Percentiles rank a stretch among this genome's conserved stretches.
Conservation (phyloP, 768 basidiomycete species). For the Mycena capillaripes region DNA sequence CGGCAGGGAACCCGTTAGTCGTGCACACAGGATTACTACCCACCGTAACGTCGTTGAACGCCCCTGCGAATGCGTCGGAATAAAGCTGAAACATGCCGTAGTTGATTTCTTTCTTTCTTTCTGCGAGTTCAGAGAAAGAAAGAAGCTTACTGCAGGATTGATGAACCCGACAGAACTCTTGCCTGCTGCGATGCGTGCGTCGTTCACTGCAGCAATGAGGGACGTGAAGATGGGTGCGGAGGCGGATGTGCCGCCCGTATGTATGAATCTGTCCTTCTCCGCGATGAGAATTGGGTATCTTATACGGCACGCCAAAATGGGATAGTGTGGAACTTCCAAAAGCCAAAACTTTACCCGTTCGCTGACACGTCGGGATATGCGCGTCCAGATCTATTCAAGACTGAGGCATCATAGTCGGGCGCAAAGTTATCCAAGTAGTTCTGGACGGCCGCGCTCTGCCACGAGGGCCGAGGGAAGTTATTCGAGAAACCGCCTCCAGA, state of each 20-base stretch:
- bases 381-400: constrained; percentile 33
- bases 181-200: constrained; percentile 51
- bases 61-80: constrained; percentile 11
- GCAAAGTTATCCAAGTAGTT: constrained; percentile 33
- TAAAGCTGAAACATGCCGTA: constrained; percentile 29
- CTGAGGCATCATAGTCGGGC: constrained; percentile 26
- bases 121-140: no score
- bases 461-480: constrained; percentile 42
- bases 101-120: no score
- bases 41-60: constrained; percentile 20
- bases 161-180: constrained; percentile 55
- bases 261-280: constrained; percentile 11
- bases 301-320: no score
- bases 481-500: constrained; percentile 47
- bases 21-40: constrained; percentile 19
- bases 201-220: constrained; percentile 59
- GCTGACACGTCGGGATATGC: constrained; percentile 42
- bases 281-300: constrained; percentile 19
- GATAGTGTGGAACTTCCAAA: no score
- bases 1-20: constrained; percentile 22
- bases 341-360: no score
- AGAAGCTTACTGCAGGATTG: constrained; percentile 46
- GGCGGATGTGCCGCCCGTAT: constrained; percentile 57
- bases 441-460: constrained; percentile 41
- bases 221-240: constrained; percentile 59